A percentile compares a stretch with the other conserved stretches of the same genome.
These are phyloP conservation scores for Gnomoniopsis smithogilvyi DNA, from an alignment of 2,329 filamentous ascomycete species.

Conservation along the genomic window DNA sequence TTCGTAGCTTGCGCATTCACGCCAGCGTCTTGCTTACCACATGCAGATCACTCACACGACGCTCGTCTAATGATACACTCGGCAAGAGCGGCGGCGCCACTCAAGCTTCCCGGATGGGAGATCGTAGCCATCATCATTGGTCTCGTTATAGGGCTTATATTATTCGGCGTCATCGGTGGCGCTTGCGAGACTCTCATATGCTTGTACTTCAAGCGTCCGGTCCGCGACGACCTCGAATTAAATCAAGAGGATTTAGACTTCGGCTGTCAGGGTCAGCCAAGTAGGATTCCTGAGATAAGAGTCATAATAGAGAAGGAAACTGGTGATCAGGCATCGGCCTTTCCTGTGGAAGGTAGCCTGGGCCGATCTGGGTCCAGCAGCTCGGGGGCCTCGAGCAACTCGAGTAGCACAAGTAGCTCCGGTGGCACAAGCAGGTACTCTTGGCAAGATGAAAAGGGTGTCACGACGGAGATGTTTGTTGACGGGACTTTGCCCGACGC, in stretches of 20 bases:
- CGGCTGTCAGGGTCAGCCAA: not conserved
- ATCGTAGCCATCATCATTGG: slow-evolving; percentile 1
- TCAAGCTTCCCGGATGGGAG: not conserved
- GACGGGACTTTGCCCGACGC: slow-evolving; percentile 6
- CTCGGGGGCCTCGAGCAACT: not conserved
- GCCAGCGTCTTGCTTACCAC: not conserved
- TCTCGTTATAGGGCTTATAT: not conserved
- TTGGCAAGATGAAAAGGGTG: slow-evolving; percentile 9
- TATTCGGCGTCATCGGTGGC: slow-evolving; percentile 10
- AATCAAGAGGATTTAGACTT: not conserved
- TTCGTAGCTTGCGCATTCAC: not conserved
- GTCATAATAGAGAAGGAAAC: not conserved
- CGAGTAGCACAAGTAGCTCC: not conserved
- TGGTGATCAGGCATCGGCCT: not conserved
- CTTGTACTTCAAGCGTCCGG: slow-evolving; percentile 1
- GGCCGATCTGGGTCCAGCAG: not conserved
- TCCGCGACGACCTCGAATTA: not conserved
- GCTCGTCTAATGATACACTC: not conserved
- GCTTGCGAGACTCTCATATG: slow-evolving; percentile 8
- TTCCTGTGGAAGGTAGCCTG: not conserved
- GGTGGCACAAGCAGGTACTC: slow-evolving; percentile 1
- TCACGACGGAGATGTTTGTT: slow-evolving; percentile 3
- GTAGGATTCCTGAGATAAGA: not conserved
- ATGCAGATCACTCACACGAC: not conserved
- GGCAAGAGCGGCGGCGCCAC: not conserved